A percentile compares a stretch with the other conserved stretches of the same genome.
Conservation (phyloP, 2,329 filamentous ascomycete species). For the Apiospora saccharicola region DNA sequence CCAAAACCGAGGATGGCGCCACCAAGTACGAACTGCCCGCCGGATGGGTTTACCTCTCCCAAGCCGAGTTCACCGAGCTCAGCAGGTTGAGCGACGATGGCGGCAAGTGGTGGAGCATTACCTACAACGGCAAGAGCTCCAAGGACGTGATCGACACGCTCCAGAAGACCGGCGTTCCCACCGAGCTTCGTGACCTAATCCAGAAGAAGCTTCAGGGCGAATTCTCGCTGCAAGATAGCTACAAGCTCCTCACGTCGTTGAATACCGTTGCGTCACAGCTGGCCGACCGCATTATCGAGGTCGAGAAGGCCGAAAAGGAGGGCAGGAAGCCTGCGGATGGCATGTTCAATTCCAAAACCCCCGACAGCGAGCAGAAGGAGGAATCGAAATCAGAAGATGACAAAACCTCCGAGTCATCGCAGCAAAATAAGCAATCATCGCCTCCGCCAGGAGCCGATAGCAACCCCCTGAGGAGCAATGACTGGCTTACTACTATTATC, state of each 20-base stretch:
- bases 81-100: neutral
- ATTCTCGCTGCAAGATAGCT: constrained; percentile 28
- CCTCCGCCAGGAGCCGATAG: constrained; percentile 28
- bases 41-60: constrained; percentile 40
- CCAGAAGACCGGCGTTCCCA: constrained; percentile 33
- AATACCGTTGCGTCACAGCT: constrained; percentile 30
- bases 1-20: constrained; percentile 29
- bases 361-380: neutral
- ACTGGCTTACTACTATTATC: constrained; percentile 61
- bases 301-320: neutral
- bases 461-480: constrained; percentile 35
- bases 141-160: constrained; percentile 27
- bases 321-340: constrained; percentile 14
- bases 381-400: constrained; percentile 1
- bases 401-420: neutral
- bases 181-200: constrained; percentile 30
- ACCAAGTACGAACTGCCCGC: constrained; percentile 34
- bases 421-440: constrained; percentile 15
- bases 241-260: constrained; percentile 31
- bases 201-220: constrained; percentile 27
- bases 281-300: constrained; percentile 27
- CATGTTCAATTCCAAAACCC: constrained; percentile 12
- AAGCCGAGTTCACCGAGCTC: constrained; percentile 32
- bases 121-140: constrained; percentile 19
- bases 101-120: constrained; percentile 7